These are phyloP conservation scores for Fusarium goolgardi DNA, from an alignment of 2,329 filamentous ascomycete species.

Conservation along the genomic window DNA sequence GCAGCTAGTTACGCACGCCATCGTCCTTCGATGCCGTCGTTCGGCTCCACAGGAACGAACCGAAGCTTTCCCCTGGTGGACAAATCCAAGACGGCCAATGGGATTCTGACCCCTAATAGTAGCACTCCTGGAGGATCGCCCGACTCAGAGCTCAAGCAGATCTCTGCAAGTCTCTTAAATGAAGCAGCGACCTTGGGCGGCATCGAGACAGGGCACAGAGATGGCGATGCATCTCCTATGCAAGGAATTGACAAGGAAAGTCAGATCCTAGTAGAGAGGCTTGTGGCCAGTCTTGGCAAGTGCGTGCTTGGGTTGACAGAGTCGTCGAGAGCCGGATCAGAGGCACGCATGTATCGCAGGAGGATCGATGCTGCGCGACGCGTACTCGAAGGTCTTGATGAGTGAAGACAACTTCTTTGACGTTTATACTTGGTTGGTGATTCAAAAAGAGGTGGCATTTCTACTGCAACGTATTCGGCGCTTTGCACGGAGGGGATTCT, in stretches of 20 bases:
- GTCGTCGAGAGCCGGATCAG: slow-evolving; percentile 63
- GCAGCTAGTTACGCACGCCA: slow-evolving; percentile 29
- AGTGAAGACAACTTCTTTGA: slow-evolving; percentile 37
- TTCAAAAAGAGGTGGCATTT: slow-evolving; percentile 26
- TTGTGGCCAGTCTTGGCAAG: slow-evolving; percentile 69
- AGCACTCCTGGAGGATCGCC: slow-evolving; percentile 60
- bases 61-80: slow-evolving; percentile 72
- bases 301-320: slow-evolving; percentile 70
- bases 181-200: slow-evolving; percentile 60
- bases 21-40: slow-evolving; percentile 66
- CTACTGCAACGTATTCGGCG: slow-evolving; percentile 24
- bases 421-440: not conserved
- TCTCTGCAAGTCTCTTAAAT: slow-evolving; percentile 61
- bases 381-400: slow-evolving; percentile 76
- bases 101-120: slow-evolving; percentile 54
- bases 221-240: slow-evolving; percentile 55
- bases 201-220: slow-evolving; percentile 45
- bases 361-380: slow-evolving; percentile 79
- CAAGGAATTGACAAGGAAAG: slow-evolving; percentile 65
- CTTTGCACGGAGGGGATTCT: slow-evolving; percentile 28
- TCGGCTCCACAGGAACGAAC: slow-evolving; percentile 68
- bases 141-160: slow-evolving; percentile 60
- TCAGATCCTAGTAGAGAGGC: slow-evolving; percentile 68
- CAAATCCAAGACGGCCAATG: slow-evolving; percentile 60
- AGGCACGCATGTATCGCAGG: slow-evolving; percentile 73